Percentiles rank a stretch among this genome's conserved stretches.
Conservation (phyloP, 257 asterid genomes). For the Striga asiatica region DNA sequence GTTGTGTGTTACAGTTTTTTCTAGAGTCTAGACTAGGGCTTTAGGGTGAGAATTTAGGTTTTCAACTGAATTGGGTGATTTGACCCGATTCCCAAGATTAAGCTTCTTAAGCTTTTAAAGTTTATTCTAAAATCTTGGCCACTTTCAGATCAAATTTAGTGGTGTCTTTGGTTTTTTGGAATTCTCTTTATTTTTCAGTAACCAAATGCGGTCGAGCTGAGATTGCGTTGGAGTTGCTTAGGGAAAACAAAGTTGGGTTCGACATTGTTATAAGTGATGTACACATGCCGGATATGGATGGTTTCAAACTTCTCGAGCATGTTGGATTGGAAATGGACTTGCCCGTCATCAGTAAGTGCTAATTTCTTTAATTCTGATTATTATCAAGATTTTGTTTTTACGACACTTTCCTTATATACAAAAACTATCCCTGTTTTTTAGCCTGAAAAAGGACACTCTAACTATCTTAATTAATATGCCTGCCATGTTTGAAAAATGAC, state of each 20-base stretch:
- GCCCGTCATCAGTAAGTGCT: slow-evolving; percentile 49
- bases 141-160: background rate
- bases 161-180: background rate
- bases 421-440: background rate
- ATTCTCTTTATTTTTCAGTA: slow-evolving; percentile 33
- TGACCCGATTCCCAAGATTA: too few species aligned
- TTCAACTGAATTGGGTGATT: too few species aligned
- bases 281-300: slow-evolving; percentile 51
- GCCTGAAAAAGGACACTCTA: background rate
- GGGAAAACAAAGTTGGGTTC: slow-evolving; percentile 33
- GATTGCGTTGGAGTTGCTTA: slow-evolving; percentile 46
- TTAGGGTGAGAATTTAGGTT: too few species aligned
- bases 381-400: background rate
- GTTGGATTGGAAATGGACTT: slow-evolving; percentile 38
- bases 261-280: slow-evolving; percentile 45
- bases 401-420: background rate
- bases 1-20: background rate
- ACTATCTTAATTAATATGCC: too few species aligned
- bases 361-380: background rate
- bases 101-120: too few species aligned
- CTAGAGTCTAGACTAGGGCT: too few species aligned
- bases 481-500: too few species aligned
- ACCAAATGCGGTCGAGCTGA: slow-evolving; percentile 72
- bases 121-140: background rate
- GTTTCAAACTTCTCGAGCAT: slow-evolving; percentile 39